These are phyloP conservation scores for Tetrapyrgos nigripes DNA, from an alignment of 1,284 basidiomycete species.

Conservation along the genomic window DNA sequence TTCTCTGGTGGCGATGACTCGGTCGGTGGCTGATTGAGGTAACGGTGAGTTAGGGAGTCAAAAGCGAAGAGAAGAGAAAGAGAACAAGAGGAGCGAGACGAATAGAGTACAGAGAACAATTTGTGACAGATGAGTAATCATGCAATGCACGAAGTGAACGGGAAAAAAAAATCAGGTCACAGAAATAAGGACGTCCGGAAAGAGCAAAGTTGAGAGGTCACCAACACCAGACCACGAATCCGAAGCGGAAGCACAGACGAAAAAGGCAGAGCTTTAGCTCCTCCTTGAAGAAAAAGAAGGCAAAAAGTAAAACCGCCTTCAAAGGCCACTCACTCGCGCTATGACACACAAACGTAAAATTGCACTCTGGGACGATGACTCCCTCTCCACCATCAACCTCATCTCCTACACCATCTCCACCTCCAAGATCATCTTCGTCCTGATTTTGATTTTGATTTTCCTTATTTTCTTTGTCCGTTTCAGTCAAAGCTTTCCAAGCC, in stretches of 20 bases:
- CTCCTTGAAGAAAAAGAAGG: slow-evolving; percentile 30
- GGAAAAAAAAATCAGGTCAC: slow-evolving; percentile 9
- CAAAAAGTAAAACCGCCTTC: slow-evolving; percentile 25
- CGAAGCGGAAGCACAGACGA: no score
- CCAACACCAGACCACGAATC: no score
- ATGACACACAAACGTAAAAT: slow-evolving; percentile 65
- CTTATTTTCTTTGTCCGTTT: slow-evolving; percentile 6
- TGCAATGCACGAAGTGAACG: not conserved
- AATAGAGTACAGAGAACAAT: slow-evolving; percentile 14
- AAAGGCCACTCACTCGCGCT: slow-evolving; percentile 70
- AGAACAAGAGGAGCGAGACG: slow-evolving; percentile 8
- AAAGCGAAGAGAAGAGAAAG: slow-evolving; percentile 2
- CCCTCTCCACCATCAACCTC: not conserved
- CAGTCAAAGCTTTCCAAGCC: slow-evolving; percentile 20
- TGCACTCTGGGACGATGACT: slow-evolving; percentile 39
- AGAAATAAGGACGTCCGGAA: slow-evolving; percentile 7
- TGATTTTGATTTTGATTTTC: not conserved
- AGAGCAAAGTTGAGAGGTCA: not conserved
- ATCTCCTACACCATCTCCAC: not conserved
- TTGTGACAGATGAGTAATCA: not conserved
- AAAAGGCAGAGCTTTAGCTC: slow-evolving; percentile 17
- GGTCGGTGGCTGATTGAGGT: slow-evolving; percentile 63
- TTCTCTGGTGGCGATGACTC: slow-evolving; percentile 67
- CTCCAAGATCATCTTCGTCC: not conserved
- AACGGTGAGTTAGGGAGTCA: slow-evolving; percentile 18